Percentiles rank a stretch among this genome's conserved stretches.
These are phyloP conservation scores for Pythium pyrilobum DNA, from an alignment of 352 stramenopile genomes.

Conservation along the genomic window DNA sequence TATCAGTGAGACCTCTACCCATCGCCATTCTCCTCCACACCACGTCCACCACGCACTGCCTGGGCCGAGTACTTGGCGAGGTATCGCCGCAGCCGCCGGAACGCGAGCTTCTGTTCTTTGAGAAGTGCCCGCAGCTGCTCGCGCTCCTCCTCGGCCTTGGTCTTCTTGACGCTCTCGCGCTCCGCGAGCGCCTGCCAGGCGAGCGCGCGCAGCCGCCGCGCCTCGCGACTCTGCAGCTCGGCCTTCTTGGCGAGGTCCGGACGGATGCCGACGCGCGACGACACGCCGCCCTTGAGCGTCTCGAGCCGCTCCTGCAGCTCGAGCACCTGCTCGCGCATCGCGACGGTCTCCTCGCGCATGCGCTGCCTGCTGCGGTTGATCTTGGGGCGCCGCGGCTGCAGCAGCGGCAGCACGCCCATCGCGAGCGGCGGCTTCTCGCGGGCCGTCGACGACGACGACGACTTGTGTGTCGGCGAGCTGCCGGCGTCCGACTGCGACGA, in stretches of 20 bases:
- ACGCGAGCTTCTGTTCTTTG: slow-evolving; percentile 16
- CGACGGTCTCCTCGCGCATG: slow-evolving; percentile 29
- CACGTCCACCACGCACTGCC: not conserved
- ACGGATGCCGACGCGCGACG: slow-evolving; percentile 2
- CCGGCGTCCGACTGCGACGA: slow-evolving; percentile 6
- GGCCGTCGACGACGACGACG: not conserved
- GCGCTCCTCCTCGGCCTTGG: slow-evolving; percentile 7
- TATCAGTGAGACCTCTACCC: too few relatives aligned
- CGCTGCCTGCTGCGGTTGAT: slow-evolving; percentile 28
- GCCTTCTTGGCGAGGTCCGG: not conserved
- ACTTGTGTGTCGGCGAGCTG: not conserved
- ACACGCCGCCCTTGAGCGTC: slow-evolving; percentile 21
- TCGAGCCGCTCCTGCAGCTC: slow-evolving; percentile 25
- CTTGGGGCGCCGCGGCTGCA: slow-evolving; percentile 16
- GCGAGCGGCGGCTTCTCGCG: not conserved
- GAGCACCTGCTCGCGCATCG: slow-evolving; percentile 18
- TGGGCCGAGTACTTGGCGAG: slow-evolving; percentile 12
- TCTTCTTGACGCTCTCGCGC: slow-evolving; percentile 8
- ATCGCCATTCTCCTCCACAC: not conserved
- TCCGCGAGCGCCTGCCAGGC: slow-evolving; percentile 14
- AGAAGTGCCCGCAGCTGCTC: slow-evolving; percentile 11
- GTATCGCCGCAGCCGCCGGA: slow-evolving; percentile 11
- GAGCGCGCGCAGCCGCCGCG: slow-evolving; percentile 2
- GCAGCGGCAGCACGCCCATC: slow-evolving; percentile 5
- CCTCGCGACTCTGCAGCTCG: slow-evolving; percentile 9